Percentiles rank a stretch among this genome's conserved stretches.
Evolutionary conservation across 1,139 yeast genomes (phyloP).

Genomic region (Casaregolazyma lundiana): DNA sequence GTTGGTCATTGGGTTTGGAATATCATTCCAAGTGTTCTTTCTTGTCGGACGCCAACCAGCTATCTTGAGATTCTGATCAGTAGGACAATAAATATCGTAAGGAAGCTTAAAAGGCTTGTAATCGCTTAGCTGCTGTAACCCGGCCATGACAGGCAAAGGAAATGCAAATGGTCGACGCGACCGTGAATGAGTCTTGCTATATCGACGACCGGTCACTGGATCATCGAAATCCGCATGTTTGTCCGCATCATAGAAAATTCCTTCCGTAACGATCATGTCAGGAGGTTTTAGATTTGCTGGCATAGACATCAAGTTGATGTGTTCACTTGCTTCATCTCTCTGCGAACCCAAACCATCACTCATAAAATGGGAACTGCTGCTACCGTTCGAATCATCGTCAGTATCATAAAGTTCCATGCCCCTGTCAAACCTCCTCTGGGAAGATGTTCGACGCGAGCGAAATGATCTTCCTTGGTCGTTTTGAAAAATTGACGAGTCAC

Average conservation of each 20-base stretch:
- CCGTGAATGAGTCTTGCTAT: constrained; percentile 5
- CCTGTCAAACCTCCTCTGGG: neutral
- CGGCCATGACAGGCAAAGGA: constrained; percentile 24
- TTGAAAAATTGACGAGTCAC: neutral
- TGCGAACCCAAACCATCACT: neutral
- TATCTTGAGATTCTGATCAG: constrained; percentile 24
- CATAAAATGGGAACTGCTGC: neutral
- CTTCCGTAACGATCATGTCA: constrained; percentile 9
- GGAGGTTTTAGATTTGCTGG: neutral
- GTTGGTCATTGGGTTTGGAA: constrained; percentile 20
- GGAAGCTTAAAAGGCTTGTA: constrained; percentile 32
- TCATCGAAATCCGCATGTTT: constrained; percentile 1
- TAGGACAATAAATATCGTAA: constrained; percentile 35
- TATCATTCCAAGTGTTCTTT: constrained; percentile 28
- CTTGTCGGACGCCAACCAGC: constrained; percentile 32
- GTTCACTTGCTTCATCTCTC: neutral
- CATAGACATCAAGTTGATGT: neutral
- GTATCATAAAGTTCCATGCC: neutral
- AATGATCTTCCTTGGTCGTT: neutral
- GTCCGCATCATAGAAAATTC: constrained; percentile 12
- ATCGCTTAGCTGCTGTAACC: constrained; percentile 14
- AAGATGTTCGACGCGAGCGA: neutral
- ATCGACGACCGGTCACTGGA: neutral
- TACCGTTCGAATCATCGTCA: neutral
- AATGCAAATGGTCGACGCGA: constrained; percentile 15